Conservation (phyloP, 352 stramenopile species). For the Globisporangium nunn region DNA sequence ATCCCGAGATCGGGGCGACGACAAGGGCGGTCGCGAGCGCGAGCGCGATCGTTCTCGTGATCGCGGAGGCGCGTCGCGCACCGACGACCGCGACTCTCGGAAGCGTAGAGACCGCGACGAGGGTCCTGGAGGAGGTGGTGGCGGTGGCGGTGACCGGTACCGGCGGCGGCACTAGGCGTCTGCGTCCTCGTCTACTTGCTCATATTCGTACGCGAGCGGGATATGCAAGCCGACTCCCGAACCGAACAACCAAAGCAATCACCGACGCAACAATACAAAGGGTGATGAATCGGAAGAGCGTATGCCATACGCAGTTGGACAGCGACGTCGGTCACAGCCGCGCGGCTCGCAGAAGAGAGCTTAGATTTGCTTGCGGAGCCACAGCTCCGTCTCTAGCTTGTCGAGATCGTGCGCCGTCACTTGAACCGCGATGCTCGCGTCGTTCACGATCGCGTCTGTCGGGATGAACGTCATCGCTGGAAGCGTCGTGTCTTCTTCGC, state of each 20-base stretch:
- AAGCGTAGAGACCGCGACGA: constrained; percentile 61
- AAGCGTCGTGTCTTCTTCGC: constrained; percentile 5
- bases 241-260: neutral
- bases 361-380: constrained; percentile 73
- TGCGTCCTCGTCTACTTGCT: neutral
- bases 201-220: neutral
- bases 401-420: constrained; percentile 74
- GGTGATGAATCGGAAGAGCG: neutral
- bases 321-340: neutral
- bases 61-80: constrained; percentile 16
- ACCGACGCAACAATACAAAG: neutral
- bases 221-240: neutral
- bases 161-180: constrained; percentile 44
- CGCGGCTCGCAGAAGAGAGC: neutral
- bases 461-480: constrained; percentile 73
- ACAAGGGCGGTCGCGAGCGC: constrained; percentile 24
- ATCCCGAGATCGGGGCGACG: constrained; percentile 15
- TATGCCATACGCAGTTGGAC: neutral
- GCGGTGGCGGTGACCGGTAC: constrained; percentile 11
- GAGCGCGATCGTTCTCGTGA: constrained; percentile 25
- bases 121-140: constrained; percentile 10
- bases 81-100: constrained; percentile 57
- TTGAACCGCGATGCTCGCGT: constrained; percentile 44
- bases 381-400: constrained; percentile 79
- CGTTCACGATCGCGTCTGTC: constrained; percentile 46